Base-by-base conservation (phyloP, 192 early-diverging fungal genomes). In the Dissophora ornata region DNA sequence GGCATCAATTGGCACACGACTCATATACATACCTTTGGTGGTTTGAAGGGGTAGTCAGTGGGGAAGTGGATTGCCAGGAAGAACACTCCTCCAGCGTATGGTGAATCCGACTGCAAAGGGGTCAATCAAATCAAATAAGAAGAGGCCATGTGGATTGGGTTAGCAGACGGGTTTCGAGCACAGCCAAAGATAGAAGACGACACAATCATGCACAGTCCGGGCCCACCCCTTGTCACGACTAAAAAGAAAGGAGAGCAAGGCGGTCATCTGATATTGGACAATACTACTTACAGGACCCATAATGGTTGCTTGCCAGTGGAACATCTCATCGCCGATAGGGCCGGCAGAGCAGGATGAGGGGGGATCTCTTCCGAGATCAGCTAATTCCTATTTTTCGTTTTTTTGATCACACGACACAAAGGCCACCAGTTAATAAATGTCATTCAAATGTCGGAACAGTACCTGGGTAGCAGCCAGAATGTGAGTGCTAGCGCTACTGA, bases 21-120 rank as follows among this genome's bases (percentile, higher is more conserved):
- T 6, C 13, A 38, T 13, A 44, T 24, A 25, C 32, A 53, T 86
- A 91, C 91, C 91, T 98, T 98, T 83, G 96, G 96, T 57, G 96
- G 95, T 88, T 98, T 97, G 85, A 97, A 98, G 40, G 95, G 96
- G 69, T 97, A 97, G 80, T 97, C 97, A 45, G 95, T 97, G 16
- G 97, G 97, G 83, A 99, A 99, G 83, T 94, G 92, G 80, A 99
- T 99, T 28, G 92, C 86, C 62, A 99, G 87, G 89, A 98, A 97
- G 87, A 96, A 99, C 32, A 99, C 94, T 64, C 97, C 97, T 50
- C 92, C 92, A 63, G 86, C 62, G 74, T 96, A 99, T 62, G 97
- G 97, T 74, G 92, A 94, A 79, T 97, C 95, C 42, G 80, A 57
- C 94, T 97, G 46, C 56, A 25, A 65, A 45, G 46, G 3, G 26